These are phyloP conservation scores for Mucor indicus DNA, from an alignment of 371 early-diverging fungal species.

Conservation along the genomic window DNA sequence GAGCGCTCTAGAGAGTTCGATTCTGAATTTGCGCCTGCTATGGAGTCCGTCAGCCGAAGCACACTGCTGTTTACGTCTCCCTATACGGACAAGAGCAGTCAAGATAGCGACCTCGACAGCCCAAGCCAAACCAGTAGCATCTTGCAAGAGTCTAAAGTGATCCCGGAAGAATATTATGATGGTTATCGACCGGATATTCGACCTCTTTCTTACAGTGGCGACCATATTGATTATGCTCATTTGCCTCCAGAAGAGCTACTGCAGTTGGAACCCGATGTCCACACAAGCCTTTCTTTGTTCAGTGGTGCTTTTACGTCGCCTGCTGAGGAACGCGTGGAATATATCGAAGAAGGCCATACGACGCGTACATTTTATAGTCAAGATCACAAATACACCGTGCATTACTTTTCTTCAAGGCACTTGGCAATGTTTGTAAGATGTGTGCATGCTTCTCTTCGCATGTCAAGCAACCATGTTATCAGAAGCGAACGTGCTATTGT, in stretches of 20 bases:
- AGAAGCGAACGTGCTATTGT: conserved; percentile 15
- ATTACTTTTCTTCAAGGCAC: conserved; percentile 14
- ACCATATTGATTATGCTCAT: conserved; percentile 12
- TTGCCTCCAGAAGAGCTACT: conserved; percentile 10
- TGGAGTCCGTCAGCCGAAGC: background rate
- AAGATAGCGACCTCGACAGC: too few relatives aligned
- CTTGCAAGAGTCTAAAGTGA: background rate
- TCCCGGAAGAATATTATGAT: conserved; percentile 10
- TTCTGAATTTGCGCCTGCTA: background rate
- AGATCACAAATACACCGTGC: conserved; percentile 9
- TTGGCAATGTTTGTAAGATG: conserved; percentile 12
- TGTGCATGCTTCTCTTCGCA: conserved; percentile 5
- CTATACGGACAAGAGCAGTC: too few relatives aligned
- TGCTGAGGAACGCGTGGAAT: conserved; percentile 1
- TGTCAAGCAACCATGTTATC: background rate
- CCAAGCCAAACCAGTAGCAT: conserved; percentile 4
- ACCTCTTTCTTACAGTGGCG: conserved; percentile 9
- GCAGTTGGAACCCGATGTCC: conserved; percentile 13
- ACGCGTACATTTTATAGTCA: conserved; percentile 14
- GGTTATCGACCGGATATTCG: conserved; percentile 18
- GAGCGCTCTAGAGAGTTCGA: background rate
- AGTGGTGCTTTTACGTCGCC: conserved; percentile 10
- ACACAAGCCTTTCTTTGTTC: conserved; percentile 9
- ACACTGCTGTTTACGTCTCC: background rate
- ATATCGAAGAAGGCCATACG: conserved; percentile 4